Percentiles rank a stretch among this genome's conserved stretches.
Conservation (phyloP, 2,329 filamentous ascomycete species). For the Torrubiella hemipterigena region DNA sequence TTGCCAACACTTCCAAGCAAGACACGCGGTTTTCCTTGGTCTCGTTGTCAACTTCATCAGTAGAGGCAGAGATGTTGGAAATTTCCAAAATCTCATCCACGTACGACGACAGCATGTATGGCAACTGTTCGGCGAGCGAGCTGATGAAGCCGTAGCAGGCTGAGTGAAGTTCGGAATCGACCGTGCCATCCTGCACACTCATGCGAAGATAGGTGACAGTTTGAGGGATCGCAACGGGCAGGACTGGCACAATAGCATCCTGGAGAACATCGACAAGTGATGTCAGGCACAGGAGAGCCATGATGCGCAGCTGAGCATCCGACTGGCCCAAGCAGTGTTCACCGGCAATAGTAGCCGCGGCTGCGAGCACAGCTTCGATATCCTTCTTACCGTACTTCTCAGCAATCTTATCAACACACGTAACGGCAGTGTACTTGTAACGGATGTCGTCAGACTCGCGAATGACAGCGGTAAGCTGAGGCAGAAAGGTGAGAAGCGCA, state of each 20-base stretch:
- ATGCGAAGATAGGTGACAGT: slow-evolving; percentile 59
- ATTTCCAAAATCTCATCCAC: slow-evolving; percentile 60
- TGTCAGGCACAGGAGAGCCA: slow-evolving; percentile 80
- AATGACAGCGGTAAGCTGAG: slow-evolving; percentile 66
- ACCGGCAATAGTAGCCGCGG: slow-evolving; percentile 67
- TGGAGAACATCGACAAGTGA: slow-evolving; percentile 82
- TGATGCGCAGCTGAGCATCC: slow-evolving; percentile 62
- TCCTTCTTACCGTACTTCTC: slow-evolving; percentile 96
- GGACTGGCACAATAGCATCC: slow-evolving; percentile 72
- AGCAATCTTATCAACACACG: slow-evolving; percentile 82
- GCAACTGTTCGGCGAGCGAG: slow-evolving; percentile 68
- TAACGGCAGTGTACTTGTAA: slow-evolving; percentile 75
- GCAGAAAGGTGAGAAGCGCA: slow-evolving; percentile 66
- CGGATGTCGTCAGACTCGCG: slow-evolving; percentile 58
- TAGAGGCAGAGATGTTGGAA: slow-evolving; percentile 59
- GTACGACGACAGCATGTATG: slow-evolving; percentile 77
- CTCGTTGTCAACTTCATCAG: slow-evolving; percentile 46
- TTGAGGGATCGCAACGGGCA: slow-evolving; percentile 64
- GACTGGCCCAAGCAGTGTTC: slow-evolving; percentile 62
- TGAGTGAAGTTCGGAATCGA: slow-evolving; percentile 59
- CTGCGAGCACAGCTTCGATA: slow-evolving; percentile 59
- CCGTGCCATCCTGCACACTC: slow-evolving; percentile 40
- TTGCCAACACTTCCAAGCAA: slow-evolving; percentile 64
- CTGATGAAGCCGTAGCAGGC: slow-evolving; percentile 72
- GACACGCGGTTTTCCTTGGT: slow-evolving; percentile 53